Evolutionary conservation across 1,139 yeast genomes (phyloP), one percentile per base, ranked within the genome.

Genomic region (Arxiozyma slooffiae): DNA sequence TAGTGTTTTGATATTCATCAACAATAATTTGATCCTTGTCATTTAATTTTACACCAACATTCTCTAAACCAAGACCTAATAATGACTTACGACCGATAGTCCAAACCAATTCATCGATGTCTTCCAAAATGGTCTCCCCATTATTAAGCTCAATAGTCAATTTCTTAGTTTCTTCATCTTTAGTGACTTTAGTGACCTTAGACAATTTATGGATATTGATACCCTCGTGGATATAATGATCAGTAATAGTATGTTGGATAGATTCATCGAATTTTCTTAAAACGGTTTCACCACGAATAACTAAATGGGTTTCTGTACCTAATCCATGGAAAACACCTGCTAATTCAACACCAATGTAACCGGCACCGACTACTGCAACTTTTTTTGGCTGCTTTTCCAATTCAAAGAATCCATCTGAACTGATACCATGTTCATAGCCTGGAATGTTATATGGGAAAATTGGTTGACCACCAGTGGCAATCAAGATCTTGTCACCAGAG

Each of bases 281-380:
- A 38, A 92, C 90, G 7, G 90, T 82, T 54, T 89, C 92, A 59
- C 95, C 95, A 71, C 99, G 82, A 55, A 92, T 85, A 55, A 90
- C 79, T 68, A 92, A 69, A 66, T 86, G 90, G 47, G 96, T 84
- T 60, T 92, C 88, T n/a, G 90, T 68, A 16, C 95, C 96, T 54
- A 92, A 76, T 36, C 89, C 88, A 57, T 84, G 77, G 79, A 92
- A 92, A 45, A 92, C 88, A 56, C 98, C 98, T 4, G 97, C 85
- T 51, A 92, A 78, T 71, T 92, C 99, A 46, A 89, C 85, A 52
- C 96, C 97, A 67, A 92, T 92, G 72, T 92, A 92, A 46, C 99
- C 99, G 40, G 97, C 97, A 59, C 99, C 99, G 17, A 92, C 96
- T 56, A 94, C 77, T 1, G 95, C 97, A 30, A 92, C 98, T 49